Percentiles rank a stretch among this genome's conserved stretches.
Conservation (phyloP, 2,329 filamentous ascomycete species). For the Chaetoscypha palmicola region DNA sequence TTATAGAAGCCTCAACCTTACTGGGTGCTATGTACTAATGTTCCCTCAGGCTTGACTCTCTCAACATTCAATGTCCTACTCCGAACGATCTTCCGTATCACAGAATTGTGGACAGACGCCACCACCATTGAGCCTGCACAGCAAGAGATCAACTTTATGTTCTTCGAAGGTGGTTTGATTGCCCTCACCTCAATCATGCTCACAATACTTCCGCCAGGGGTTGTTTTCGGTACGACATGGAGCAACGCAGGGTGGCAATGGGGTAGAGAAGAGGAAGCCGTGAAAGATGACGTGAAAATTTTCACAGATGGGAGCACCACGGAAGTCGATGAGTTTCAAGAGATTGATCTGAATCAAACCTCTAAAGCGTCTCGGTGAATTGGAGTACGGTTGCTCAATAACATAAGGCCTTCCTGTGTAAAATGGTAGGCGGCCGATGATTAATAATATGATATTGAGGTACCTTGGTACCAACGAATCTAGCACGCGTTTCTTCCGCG, state of each 20-base stretch:
- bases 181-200: constrained; percentile 26
- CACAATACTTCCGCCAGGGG: constrained; percentile 31
- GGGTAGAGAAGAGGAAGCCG: neutral
- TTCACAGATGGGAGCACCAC: neutral
- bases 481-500: too few species aligned
- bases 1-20: too few species aligned
- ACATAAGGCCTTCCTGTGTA: too few species aligned
- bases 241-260: neutral
- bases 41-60: constrained; percentile 33
- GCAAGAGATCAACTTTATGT: constrained; percentile 39
- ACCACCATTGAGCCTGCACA: constrained; percentile 41
- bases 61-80: constrained; percentile 49
- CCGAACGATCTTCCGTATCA: constrained; percentile 48
- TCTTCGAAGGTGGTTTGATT: constrained; percentile 37
- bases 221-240: constrained; percentile 19
- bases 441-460: too few species aligned
- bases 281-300: neutral
- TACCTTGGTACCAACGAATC: too few species aligned
- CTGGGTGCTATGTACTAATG: neutral
- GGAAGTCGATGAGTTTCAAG: neutral
- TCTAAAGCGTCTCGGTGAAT: too few species aligned
- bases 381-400: too few species aligned
- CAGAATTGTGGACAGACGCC: constrained; percentile 50
- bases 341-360: neutral
- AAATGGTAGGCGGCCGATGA: too few species aligned